Evolutionary conservation across 768 basidiomycete species (phyloP), one percentile per base, ranked within the genome.

Genomic region (Russula vinacea): DNA sequence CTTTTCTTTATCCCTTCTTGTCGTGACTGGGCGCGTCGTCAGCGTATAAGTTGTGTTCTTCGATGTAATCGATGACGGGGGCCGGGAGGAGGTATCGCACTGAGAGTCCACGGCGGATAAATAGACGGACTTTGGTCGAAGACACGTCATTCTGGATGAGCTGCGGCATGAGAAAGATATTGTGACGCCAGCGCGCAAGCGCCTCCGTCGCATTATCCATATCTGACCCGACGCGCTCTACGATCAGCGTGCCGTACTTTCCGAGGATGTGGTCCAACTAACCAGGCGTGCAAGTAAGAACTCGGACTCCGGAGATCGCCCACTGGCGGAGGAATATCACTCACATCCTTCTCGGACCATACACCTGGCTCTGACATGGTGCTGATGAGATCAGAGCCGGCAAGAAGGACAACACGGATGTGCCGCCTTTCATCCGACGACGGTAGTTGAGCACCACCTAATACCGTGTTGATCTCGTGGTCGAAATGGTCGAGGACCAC

Each of bases 291-390:
- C 37, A 32, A 4, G 56, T 56, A 53, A 64, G 58, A 50, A 29
- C 29, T 29, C 29, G 50, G 63, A 62, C 35, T 64, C 29, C 42
- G n/a, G 49, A 62, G 49, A 66, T 35, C 35, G 19, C 11, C 50
- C 59, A 49, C 52, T 35, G 35, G 35, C 35, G 35, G 35, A 7
- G 35, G 35, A 35, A 54, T 44, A n/a, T 64, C 49, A 82, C 93
- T 73, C 76, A 96, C 94, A 82, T 99, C 97, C 64, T 85, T 81
- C 71, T 94, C 88, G 62, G 88, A 85, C 97, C 97, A 99, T 42
- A 99, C 96, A 19, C 97, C 96, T 29, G 97, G 97, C 77, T 98
- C 94, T 69, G 90, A 92, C 89, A 99, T 98, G 29, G 94, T 97
- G 71, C 92, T 87, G 75, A 98, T 98, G 70, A 99, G 80, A 77